phyloP scores from a whole-genome alignment of 768 basidiomycete species.

The Agrocybe praecox region DNA sequence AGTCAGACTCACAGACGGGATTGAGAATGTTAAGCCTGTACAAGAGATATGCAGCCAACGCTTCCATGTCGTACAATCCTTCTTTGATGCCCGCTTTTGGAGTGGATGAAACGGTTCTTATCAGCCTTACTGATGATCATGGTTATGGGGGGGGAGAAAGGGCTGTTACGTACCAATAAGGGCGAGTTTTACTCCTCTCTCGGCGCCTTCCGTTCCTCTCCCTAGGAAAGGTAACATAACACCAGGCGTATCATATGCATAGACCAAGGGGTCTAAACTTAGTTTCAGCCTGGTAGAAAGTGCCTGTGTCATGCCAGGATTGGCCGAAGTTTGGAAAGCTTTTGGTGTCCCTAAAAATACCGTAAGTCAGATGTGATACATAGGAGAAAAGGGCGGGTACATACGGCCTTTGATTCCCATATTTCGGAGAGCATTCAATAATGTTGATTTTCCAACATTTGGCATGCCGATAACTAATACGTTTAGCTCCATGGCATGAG shows the following conservation, averaged over 20 bases:
- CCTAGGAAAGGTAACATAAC: conserved; percentile 97
- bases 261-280: conserved; percentile 77
- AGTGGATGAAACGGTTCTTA: conserved; percentile 19
- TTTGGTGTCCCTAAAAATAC: conserved; percentile 78
- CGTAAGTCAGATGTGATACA: too few species aligned
- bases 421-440: conserved; percentile 87
- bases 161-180: conserved; percentile 75
- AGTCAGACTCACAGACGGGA: conserved; percentile 58
- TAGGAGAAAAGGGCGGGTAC: conserved; percentile 27
- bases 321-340: conserved; percentile 85
- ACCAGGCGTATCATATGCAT: conserved; percentile 95
- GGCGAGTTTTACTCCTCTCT: conserved; percentile 91
- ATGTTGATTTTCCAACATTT: conserved; percentile 95
- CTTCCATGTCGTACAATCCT: conserved; percentile 83
- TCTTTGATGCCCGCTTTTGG: conserved; percentile 90
- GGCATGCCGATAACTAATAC: conserved; percentile 98
- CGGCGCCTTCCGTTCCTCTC: conserved; percentile 80
- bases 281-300: conserved; percentile 90
- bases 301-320: conserved; percentile 88
- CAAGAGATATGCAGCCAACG: conserved; percentile 83
- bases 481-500: conserved; percentile 76
- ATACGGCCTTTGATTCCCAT: conserved; percentile 87
- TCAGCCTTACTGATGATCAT: conserved; percentile 18
- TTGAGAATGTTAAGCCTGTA: conserved; percentile 83
- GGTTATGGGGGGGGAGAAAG: conserved; percentile 11